phyloP scores from a whole-genome alignment of 2,329 filamentous ascomycete species.

The Thielaviopsis populi region DNA sequence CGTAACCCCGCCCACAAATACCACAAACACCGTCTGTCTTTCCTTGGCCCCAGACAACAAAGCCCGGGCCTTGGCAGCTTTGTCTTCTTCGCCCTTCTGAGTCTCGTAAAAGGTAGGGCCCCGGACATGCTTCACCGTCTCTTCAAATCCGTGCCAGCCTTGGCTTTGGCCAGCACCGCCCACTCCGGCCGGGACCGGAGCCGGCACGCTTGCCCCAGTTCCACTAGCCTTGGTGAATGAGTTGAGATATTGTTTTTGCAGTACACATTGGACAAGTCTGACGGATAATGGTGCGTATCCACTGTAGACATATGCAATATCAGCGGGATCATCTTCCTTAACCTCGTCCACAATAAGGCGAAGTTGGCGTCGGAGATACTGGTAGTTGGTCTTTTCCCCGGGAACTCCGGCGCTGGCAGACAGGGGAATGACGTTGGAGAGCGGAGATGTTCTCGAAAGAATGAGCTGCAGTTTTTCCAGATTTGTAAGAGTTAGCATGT shows the following conservation, averaged over 20 bases:
- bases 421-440: slow-evolving; percentile 70
- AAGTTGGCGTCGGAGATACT: slow-evolving; percentile 69
- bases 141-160: slow-evolving; percentile 89
- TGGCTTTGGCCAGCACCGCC: slow-evolving; percentile 45
- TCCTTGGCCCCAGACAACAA: slow-evolving; percentile 60
- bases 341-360: slow-evolving; percentile 91
- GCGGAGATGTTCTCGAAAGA: slow-evolving; percentile 57
- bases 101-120: slow-evolving; percentile 83
- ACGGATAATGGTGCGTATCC: slow-evolving; percentile 90
- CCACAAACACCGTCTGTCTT: slow-evolving; percentile 83
- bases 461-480: slow-evolving; percentile 85
- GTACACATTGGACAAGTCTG: slow-evolving; percentile 76
- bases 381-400: slow-evolving; percentile 77
- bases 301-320: slow-evolving; percentile 95
- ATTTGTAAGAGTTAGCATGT: slow-evolving; percentile 74
- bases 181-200: slow-evolving; percentile 22
- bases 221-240: slow-evolving; percentile 51
- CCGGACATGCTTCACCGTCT: slow-evolving; percentile 71
- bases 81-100: slow-evolving; percentile 86
- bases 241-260: slow-evolving; percentile 77
- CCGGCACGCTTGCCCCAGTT: slow-evolving; percentile 20
- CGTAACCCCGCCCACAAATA: slow-evolving; percentile 92
- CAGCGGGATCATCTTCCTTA: slow-evolving; percentile 83
- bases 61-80: slow-evolving; percentile 72
- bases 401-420: slow-evolving; percentile 38